Base-by-base conservation (phyloP, 2,329 filamentous ascomycete genomes). In the Sporothrix phasma region DNA sequence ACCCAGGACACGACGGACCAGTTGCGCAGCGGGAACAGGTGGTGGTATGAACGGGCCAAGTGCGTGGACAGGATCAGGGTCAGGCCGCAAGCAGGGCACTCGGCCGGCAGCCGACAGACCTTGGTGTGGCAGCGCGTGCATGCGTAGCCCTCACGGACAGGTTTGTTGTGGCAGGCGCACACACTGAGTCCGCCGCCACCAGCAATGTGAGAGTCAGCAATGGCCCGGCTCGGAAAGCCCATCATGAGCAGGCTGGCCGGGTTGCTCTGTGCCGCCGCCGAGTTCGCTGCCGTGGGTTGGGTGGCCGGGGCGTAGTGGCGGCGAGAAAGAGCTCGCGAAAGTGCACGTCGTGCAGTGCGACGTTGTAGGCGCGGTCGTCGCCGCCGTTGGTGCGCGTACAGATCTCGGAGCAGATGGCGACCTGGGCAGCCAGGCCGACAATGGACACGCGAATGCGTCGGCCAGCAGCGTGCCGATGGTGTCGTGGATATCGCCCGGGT, bases 61-160 rank as follows among this genome's bases (percentile, higher is more conserved):
- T 97, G 92, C 0, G 94, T 99, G 0, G 91, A 96, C 2, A 97
- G 82, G 67, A 99, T 96, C 41, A 99, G 84, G 0, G 93, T 97
- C 59, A 99, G 83, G 17, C 90, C 87, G 75, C 94, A 99, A 29
- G 88, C 87, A 0, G 94, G 93, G 72, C 94, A 99, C 72, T 96
- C 92, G 41, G 91, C 86, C 0, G 94, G 94, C 43, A 99, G 79
- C 59, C 86, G 84, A 79, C 94, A 99, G 45, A 99, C 92, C 76
- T 95, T 95, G 66, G 87, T 85, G 61, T 84, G 84, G 77, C 94
- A 99, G 64, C 94, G 84, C 15, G 92, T 94, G 78, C 94, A 99
- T 10, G 88, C 80, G 76, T 97, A 99, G 1, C 94, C 94, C 64
- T 94, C 91, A 59, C 89, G 81, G 22, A 84, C 88, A 17, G 93